Percentiles rank a stretch among this genome's conserved stretches.
Evolutionary conservation across 495 filamentous ascomycete genomes (phyloP).

Genomic region (Xylaria intraflava): DNA sequence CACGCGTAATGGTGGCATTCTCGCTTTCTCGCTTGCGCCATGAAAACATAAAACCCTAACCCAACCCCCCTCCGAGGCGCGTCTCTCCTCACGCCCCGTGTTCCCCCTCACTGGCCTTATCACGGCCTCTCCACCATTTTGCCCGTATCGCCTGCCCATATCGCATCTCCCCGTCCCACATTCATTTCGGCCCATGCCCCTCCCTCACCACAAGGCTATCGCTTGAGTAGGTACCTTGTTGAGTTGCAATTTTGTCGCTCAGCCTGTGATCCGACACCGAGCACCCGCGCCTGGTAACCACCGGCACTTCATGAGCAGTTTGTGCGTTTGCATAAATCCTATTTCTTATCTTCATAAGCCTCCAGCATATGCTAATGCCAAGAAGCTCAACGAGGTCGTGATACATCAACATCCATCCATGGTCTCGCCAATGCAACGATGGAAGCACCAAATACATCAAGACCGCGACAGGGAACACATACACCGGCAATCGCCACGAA

Average conservation of each 20-base stretch:
- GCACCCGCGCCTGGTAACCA: no score
- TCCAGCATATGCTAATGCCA: not conserved
- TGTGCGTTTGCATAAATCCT: not conserved
- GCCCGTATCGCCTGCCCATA: not conserved
- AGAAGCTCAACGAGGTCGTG: not conserved
- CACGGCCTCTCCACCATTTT: not conserved
- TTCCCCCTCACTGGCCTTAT: constrained; percentile 15
- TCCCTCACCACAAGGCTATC: no score
- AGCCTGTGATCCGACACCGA: no score
- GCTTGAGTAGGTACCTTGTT: no score
- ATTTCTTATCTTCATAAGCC: not conserved
- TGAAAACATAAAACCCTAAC: not conserved
- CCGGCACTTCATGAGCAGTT: not conserved
- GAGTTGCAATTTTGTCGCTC: not conserved
- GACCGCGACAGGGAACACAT: not conserved
- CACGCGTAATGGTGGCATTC: constrained; percentile 7
- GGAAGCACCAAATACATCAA: constrained; percentile 1
- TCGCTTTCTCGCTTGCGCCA: not conserved
- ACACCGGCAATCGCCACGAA: constrained; percentile 6
- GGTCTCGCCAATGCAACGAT: not conserved
- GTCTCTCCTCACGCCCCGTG: constrained; percentile 14
- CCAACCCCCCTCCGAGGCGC: constrained; percentile 18
- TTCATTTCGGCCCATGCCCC: no score
- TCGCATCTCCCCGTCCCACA: not conserved
- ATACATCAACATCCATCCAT: not conserved